Percentiles rank a stretch among this genome's conserved stretches.
phyloP scores from a whole-genome alignment of 1,284 basidiomycete genomes.

The Pholiota adiposa region DNA sequence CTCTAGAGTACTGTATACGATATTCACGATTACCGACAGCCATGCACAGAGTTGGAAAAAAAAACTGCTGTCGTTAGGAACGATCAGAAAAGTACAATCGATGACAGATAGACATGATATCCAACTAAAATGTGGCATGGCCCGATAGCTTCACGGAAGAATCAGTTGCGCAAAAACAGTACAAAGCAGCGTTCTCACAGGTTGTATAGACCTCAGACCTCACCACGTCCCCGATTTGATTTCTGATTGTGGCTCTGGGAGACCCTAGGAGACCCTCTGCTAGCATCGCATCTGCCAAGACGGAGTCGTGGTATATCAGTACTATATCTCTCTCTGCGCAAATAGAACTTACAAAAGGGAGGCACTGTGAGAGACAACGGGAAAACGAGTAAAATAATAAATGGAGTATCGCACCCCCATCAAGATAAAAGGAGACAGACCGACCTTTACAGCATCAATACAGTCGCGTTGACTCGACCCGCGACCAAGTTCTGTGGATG shows the following conservation, averaged over 20 bases:
- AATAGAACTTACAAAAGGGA: slow-evolving; percentile 3
- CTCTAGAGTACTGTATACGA: too few relatives aligned
- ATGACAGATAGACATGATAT: slow-evolving; percentile 6
- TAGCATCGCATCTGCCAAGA: not conserved
- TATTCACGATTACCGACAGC: not conserved
- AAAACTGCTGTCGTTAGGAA: slow-evolving; percentile 6
- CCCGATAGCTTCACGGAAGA: slow-evolving; percentile 10
- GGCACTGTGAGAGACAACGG: slow-evolving; percentile 5
- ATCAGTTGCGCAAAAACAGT: slow-evolving; percentile 14
- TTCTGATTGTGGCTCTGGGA: slow-evolving; percentile 13
- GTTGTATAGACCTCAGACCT: slow-evolving; percentile 6
- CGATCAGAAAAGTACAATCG: not conserved
- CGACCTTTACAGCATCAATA: slow-evolving; percentile 7
- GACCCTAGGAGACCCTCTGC: too few relatives aligned
- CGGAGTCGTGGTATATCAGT: not conserved
- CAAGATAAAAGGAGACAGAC: not conserved
- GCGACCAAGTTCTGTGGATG: not conserved
- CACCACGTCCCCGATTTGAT: slow-evolving; percentile 10
- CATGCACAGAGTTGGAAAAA: slow-evolving; percentile 3
- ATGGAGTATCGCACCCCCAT: not conserved
- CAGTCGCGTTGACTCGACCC: not conserved
- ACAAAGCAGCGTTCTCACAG: slow-evolving; percentile 13
- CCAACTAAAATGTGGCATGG: slow-evolving; percentile 11
- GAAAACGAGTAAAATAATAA: not conserved
- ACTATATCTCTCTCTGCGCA: slow-evolving; percentile 9